Evolutionary conservation across 805 yeast genomes (phyloP), one percentile per base, ranked within the genome.

Genomic region (Komagataella phaffii): DNA sequence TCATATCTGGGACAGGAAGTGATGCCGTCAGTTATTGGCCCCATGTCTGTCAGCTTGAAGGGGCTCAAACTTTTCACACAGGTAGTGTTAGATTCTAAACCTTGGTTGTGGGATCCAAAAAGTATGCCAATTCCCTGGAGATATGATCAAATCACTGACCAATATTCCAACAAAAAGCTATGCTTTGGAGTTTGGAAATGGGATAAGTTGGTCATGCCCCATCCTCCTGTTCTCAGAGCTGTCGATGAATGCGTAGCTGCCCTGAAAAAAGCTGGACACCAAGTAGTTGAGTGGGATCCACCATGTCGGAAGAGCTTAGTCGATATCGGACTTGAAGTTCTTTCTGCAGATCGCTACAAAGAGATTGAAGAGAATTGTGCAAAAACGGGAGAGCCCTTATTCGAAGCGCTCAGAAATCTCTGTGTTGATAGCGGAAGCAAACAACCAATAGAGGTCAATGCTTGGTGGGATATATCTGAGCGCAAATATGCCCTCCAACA

Each of bases 21-120:
- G 45, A 77, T 79, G 24, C 70, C 74, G n/a, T 77, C 79, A 4
- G 81, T 77, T 14, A 68, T 71, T 51, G 85, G 85, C 1, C 83
- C 84, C 14, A 56, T 80, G 62, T 71, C 79, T 7, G 67, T 73
- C 52, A 62, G 73, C 3, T 64, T 79, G 47, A 77, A 71, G 12
- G 82, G 77, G 60, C 62, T 79, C 51, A 75, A 74, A 17, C 68
- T 72, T 44, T 70, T 77, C 62, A 72, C 76, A 73, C 69, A 72
- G 51, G 50, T 56, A 3, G 54, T 65, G 23, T 47, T 59, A 6
- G 50, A 46, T 12, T 44, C 58, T 8, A 64, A 53, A 56, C 83
- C 82, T 19, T 80, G 84, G 82, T 58, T 61, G 6, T 62, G 64
- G 49, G 84, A 79, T 60, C 73, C 76, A 53, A 65, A 67, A 44